These are phyloP conservation scores for Amanita rimosa DNA, from an alignment of 768 basidiomycete genomes.

Conservation along the genomic window DNA sequence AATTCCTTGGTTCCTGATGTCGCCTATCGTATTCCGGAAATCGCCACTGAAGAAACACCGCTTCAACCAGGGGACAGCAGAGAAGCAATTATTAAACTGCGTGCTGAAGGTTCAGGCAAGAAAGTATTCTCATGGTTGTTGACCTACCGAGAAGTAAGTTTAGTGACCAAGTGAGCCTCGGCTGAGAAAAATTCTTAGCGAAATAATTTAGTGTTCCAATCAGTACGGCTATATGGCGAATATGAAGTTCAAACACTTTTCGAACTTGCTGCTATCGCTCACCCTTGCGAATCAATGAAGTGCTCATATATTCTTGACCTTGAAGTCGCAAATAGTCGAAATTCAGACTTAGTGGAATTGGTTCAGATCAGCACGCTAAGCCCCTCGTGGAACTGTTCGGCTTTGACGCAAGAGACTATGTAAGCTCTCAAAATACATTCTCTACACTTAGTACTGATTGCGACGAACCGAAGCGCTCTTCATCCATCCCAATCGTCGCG, in stretches of 20 bases:
- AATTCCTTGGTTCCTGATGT: conserved; percentile 41
- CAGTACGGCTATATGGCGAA: conserved; percentile 37
- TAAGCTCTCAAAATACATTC: conserved; percentile 19
- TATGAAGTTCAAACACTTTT: conserved; percentile 56
- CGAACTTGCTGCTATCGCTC: conserved; percentile 35
- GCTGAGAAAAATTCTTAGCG: conserved; percentile 23
- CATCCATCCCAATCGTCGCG: conserved; percentile 37
- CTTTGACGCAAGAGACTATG: conserved; percentile 24
- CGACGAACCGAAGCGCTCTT: conserved; percentile 17
- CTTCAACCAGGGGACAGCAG: conserved; percentile 38
- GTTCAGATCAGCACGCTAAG: conserved; percentile 56
- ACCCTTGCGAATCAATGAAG: conserved; percentile 38
- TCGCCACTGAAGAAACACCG: conserved; percentile 12
- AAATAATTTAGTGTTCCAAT: conserved; percentile 41
- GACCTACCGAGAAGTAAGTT: conserved; percentile 50
- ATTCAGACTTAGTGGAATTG: conserved; percentile 30
- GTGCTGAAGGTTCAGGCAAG: conserved; percentile 35
- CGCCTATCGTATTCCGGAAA: conserved; percentile 33
- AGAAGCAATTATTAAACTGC: conserved; percentile 41
- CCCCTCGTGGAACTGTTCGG: conserved; percentile 50
- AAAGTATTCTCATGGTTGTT: conserved; percentile 52
- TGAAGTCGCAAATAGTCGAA: conserved; percentile 42
- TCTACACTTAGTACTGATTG: conserved; percentile 9
- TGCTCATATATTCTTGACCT: conserved; percentile 42
- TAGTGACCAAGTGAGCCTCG: conserved; percentile 5